A percentile compares a stretch with the other conserved stretches of the same genome.
phyloP scores from a whole-genome alignment of 1,139 yeast genomes.

The Fermentozyma sake region DNA sequence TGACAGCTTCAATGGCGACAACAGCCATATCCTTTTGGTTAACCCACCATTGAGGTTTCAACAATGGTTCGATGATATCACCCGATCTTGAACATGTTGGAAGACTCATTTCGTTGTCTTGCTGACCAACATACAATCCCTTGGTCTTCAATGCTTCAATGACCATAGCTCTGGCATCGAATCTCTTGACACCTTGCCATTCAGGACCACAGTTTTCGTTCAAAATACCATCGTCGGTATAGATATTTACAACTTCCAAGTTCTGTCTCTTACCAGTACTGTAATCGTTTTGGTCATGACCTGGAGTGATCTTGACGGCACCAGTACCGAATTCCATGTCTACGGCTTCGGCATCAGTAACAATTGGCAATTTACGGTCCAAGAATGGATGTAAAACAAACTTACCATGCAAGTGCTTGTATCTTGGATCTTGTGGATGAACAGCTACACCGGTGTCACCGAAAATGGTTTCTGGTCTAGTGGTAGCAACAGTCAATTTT shows the following conservation, averaged over 20 bases:
- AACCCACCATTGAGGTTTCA: conserved; percentile 99
- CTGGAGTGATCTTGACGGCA: conserved; percentile 98
- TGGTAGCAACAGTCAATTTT: conserved; percentile 87
- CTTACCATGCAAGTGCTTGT: conserved; percentile 92
- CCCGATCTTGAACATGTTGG: conserved; percentile 96
- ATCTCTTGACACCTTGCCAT: conserved; percentile 87
- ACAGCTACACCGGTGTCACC: conserved; percentile 99
- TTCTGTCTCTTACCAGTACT: conserved; percentile 91
- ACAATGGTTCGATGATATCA: conserved; percentile 90
- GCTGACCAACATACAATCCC: conserved; percentile 76
- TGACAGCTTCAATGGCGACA: conserved; percentile 83
- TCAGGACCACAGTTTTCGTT: conserved; percentile 88
- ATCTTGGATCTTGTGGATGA: conserved; percentile 91
- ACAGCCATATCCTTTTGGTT: conserved; percentile 85
- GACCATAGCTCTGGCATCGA: conserved; percentile 86
- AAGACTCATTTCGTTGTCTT: conserved; percentile 92
- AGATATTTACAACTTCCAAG: conserved; percentile 81
- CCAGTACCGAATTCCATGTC: conserved; percentile 99
- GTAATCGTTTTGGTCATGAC: conserved; percentile 97
- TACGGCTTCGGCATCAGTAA: conserved; percentile 88
- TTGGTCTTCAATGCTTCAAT: conserved; percentile 73
- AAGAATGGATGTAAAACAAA: conserved; percentile 87
- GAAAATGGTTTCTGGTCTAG: conserved; percentile 97
- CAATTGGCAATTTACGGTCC: conserved; percentile 80
- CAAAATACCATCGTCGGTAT: conserved; percentile 87